Evolutionary conservation across 179 eudicot species (phyloP).

Genomic region (Beta macrorhiza): DNA sequence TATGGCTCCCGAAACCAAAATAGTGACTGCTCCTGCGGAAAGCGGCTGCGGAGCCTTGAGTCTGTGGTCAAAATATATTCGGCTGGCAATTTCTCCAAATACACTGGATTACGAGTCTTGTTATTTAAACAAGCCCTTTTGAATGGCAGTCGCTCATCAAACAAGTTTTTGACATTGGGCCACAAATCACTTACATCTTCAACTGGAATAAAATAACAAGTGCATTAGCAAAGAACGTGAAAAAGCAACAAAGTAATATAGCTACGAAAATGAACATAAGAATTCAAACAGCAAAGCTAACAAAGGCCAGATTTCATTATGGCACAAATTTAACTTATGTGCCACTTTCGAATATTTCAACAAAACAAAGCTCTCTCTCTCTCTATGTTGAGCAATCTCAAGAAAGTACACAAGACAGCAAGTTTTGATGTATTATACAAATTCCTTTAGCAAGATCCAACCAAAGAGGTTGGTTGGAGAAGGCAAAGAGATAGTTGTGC

Average conservation of each 20-base stretch:
- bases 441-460: neutral
- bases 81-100: constrained; percentile 71
- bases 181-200: constrained; percentile 97
- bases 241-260: neutral
- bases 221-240: constrained; percentile 13
- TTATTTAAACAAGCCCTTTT: constrained; percentile 70
- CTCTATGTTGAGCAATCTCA: neutral
- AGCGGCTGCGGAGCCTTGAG: constrained; percentile 91
- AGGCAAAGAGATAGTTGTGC: neutral
- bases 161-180: constrained; percentile 70
- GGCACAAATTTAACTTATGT: neutral
- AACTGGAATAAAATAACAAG: constrained; percentile 47
- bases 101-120: constrained; percentile 87
- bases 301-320: neutral
- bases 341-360: neutral
- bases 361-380: neutral
- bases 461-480: neutral
- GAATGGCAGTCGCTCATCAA: constrained; percentile 77
- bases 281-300: neutral
- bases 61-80: constrained; percentile 88
- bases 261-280: neutral
- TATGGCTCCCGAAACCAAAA: constrained; percentile 98
- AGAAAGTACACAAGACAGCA: neutral
- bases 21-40: constrained; percentile 76
- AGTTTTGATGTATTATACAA: neutral